Percentiles rank a stretch among this genome's conserved stretches.
Evolutionary conservation across 1,139 yeast genomes (phyloP).

Genomic region (Magnusiomyces clavatus): DNA sequence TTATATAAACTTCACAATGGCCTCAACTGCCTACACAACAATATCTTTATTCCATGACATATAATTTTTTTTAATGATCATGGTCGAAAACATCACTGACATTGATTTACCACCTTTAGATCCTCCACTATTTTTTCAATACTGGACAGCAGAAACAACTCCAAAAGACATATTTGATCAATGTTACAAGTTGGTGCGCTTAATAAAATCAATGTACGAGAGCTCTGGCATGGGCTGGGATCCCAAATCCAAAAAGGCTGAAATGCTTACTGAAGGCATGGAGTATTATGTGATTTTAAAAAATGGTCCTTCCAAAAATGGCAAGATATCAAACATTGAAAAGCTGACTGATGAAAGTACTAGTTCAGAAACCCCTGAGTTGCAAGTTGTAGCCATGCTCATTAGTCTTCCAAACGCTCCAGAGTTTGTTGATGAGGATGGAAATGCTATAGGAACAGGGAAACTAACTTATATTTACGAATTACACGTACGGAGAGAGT

Average conservation of each 20-base stretch:
- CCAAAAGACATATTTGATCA: slow-evolving; percentile 11
- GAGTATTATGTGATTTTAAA: slow-evolving; percentile 25
- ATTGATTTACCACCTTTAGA: too few species aligned
- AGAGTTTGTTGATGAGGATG: slow-evolving; percentile 10
- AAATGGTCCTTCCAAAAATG: slow-evolving; percentile 21
- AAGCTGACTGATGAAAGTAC: neutral
- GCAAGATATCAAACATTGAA: slow-evolving; percentile 8
- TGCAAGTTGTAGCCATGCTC: slow-evolving; percentile 36
- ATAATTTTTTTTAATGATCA: too few species aligned
- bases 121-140: too few species aligned
- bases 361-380: neutral
- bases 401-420: slow-evolving; percentile 36
- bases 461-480: slow-evolving; percentile 47
- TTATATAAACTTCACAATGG: too few species aligned
- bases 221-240: slow-evolving; percentile 41
- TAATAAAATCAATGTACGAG: slow-evolving; percentile 23
- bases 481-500: slow-evolving; percentile 38
- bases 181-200: slow-evolving; percentile 25
- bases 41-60: too few species aligned
- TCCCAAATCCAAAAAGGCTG: slow-evolving; percentile 35
- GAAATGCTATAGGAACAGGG: slow-evolving; percentile 12
- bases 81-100: too few species aligned
- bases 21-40: too few species aligned
- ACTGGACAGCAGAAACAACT: neutral
- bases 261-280: slow-evolving; percentile 42